These are phyloP conservation scores for Geotrichum fermentans DNA, from an alignment of 1,139 yeast species.

Conservation along the genomic window DNA sequence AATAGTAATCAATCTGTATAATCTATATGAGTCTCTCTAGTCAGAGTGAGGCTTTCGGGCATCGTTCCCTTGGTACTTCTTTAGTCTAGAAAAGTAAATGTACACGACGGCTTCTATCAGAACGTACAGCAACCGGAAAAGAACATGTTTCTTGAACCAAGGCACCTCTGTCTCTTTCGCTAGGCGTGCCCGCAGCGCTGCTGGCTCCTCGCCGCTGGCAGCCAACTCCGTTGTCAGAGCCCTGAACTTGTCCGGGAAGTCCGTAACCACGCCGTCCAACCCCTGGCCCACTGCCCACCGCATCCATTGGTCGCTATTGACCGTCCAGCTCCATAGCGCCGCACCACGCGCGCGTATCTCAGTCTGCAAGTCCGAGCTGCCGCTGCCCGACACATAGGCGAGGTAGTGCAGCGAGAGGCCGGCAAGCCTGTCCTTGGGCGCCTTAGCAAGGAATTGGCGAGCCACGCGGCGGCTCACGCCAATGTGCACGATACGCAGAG, in stretches of 20 bases:
- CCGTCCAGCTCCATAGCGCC: slow-evolving; percentile 74
- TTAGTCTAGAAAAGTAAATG: background rate
- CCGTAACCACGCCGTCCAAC: slow-evolving; percentile 59
- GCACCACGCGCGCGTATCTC: slow-evolving; percentile 44
- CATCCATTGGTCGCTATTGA: slow-evolving; percentile 48
- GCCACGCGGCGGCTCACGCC: slow-evolving; percentile 43
- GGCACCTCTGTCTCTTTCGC: background rate
- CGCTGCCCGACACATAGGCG: slow-evolving; percentile 22
- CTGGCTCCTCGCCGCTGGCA: too few relatives aligned
- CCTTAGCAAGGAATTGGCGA: slow-evolving; percentile 38
- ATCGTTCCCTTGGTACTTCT: background rate
- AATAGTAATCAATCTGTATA: background rate
- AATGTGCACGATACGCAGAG: slow-evolving; percentile 48
- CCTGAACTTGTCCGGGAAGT: slow-evolving; percentile 45
- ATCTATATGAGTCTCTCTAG: too few relatives aligned
- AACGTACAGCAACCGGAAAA: background rate
- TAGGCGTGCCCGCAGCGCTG: background rate
- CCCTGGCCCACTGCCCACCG: slow-evolving; percentile 45
- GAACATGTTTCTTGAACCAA: slow-evolving; percentile 2
- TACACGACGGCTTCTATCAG: background rate
- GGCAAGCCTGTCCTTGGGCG: slow-evolving; percentile 13
- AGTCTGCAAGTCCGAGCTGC: slow-evolving; percentile 38
- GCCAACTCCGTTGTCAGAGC: too few relatives aligned
- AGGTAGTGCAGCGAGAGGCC: slow-evolving; percentile 38
- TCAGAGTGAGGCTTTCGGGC: background rate